phyloP scores from a whole-genome alignment of 768 basidiomycete species.

The Leccinum aurantiacum region DNA sequence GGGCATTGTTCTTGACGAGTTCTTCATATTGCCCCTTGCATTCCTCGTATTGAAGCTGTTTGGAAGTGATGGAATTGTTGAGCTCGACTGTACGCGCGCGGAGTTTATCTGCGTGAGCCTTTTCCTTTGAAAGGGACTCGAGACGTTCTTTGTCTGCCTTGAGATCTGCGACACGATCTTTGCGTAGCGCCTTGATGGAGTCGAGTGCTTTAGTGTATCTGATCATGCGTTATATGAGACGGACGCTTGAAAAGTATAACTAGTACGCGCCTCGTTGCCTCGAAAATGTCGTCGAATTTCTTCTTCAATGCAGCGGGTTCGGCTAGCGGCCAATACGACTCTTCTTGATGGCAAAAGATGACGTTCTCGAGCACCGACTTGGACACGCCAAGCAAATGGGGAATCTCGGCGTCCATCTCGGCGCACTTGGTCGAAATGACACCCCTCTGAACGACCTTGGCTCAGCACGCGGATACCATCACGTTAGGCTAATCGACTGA shows the following conservation, averaged over 20 bases:
- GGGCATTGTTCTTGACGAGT: slow-evolving; percentile 65
- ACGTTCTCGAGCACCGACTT: slow-evolving; percentile 99
- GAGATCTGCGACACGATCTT: slow-evolving; percentile 86
- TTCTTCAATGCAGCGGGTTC: slow-evolving; percentile 93
- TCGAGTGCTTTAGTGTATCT: slow-evolving; percentile 98
- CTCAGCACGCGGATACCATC: background rate
- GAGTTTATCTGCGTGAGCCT: slow-evolving; percentile 83
- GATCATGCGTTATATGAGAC: background rate
- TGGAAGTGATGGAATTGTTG: slow-evolving; percentile 59
- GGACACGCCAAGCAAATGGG: slow-evolving; percentile 89
- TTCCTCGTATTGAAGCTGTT: slow-evolving; percentile 73
- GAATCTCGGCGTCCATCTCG: slow-evolving; percentile 94
- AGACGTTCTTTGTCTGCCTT: slow-evolving; percentile 92
- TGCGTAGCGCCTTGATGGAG: slow-evolving; percentile 84
- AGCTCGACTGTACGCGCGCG: slow-evolving; percentile 62
- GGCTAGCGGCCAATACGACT: slow-evolving; percentile 95
- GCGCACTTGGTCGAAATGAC: slow-evolving; percentile 97
- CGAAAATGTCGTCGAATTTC: slow-evolving; percentile 99
- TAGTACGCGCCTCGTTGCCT: slow-evolving; percentile 79
- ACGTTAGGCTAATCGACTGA: slow-evolving; percentile 27
- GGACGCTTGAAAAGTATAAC: background rate
- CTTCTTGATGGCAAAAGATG: slow-evolving; percentile 99
- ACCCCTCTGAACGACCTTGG: slow-evolving; percentile 53
- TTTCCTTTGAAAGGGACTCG: slow-evolving; percentile 74
- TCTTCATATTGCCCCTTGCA: slow-evolving; percentile 64